Percentiles rank a stretch among this genome's conserved stretches.
Evolutionary conservation across 192 early-diverging fungal genomes (phyloP).

Genomic region (Coemansia furcata): DNA sequence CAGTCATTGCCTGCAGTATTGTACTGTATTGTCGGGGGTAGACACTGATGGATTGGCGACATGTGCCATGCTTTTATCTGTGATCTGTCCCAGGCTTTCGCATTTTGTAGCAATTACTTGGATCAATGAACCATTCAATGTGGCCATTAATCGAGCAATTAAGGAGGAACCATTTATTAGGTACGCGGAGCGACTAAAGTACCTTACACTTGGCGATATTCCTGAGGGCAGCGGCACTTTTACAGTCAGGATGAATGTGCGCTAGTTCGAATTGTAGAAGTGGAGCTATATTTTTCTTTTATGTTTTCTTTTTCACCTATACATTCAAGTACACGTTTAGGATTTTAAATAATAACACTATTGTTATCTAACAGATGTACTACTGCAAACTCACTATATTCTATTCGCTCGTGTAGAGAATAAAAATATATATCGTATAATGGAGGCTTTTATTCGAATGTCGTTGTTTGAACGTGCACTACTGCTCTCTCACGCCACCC

Average conservation of each 20-base stretch:
- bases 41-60: neutral
- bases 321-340: neutral
- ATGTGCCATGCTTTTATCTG: neutral
- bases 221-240: neutral
- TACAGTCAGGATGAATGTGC: neutral
- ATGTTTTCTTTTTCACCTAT: too few relatives aligned
- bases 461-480: neutral
- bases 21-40: neutral
- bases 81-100: neutral
- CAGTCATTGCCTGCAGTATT: neutral
- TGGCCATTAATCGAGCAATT: neutral
- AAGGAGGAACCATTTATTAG: neutral
- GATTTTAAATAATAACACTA: too few relatives aligned
- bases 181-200: neutral
- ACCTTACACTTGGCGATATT: neutral
- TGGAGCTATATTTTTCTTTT: too few relatives aligned
- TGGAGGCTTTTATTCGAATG: neutral
- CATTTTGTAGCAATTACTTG: neutral
- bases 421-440: neutral
- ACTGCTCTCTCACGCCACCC: neutral
- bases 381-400: neutral
- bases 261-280: too few relatives aligned
- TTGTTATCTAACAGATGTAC: neutral
- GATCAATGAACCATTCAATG: neutral
- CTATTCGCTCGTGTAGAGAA: neutral